These are phyloP conservation scores for Tolypocladium pustulatum DNA, from an alignment of 2,329 filamentous ascomycete genomes.

Conservation along the genomic window DNA sequence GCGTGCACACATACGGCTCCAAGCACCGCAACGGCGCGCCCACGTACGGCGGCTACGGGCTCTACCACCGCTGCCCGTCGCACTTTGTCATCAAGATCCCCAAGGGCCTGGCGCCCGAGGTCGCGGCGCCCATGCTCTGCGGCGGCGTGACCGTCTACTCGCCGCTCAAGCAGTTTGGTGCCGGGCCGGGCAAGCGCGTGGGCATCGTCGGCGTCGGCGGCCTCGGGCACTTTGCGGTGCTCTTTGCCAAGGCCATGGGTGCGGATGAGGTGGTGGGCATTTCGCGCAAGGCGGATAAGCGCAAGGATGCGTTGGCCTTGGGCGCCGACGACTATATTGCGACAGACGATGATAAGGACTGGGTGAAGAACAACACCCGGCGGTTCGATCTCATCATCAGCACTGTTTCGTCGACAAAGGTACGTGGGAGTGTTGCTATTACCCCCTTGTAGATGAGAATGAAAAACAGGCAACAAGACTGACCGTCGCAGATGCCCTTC, in stretches of 20 bases:
- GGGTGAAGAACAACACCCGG: slow-evolving; percentile 39
- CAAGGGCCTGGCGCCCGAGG: slow-evolving; percentile 26
- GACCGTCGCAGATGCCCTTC: slow-evolving; percentile 41
- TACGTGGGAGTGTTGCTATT: background rate
- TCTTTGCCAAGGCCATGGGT: slow-evolving; percentile 57
- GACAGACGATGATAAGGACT: slow-evolving; percentile 38
- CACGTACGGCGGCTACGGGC: slow-evolving; percentile 37
- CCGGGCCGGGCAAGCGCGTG: slow-evolving; percentile 56
- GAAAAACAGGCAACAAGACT: background rate
- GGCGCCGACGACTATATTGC: slow-evolving; percentile 42
- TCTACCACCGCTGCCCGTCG: slow-evolving; percentile 21
- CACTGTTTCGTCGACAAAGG: slow-evolving; percentile 35
- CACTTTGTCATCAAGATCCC: slow-evolving; percentile 41
- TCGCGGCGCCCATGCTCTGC: slow-evolving; percentile 56
- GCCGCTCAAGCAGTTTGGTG: slow-evolving; percentile 51
- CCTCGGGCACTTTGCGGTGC: slow-evolving; percentile 56
- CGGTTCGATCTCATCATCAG: slow-evolving; percentile 48
- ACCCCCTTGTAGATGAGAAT: background rate
- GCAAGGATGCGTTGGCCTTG: slow-evolving; percentile 42
- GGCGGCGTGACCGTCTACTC: slow-evolving; percentile 58
- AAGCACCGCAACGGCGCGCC: slow-evolving; percentile 16
- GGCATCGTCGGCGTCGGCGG: slow-evolving; percentile 59
- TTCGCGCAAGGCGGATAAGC: slow-evolving; percentile 41
- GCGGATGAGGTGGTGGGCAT: slow-evolving; percentile 52
- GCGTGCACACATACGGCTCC: slow-evolving; percentile 42